These are phyloP conservation scores for Neopestalotiopsis sp. DNA, from an alignment of 2,329 filamentous ascomycete species.

Conservation along the genomic window DNA sequence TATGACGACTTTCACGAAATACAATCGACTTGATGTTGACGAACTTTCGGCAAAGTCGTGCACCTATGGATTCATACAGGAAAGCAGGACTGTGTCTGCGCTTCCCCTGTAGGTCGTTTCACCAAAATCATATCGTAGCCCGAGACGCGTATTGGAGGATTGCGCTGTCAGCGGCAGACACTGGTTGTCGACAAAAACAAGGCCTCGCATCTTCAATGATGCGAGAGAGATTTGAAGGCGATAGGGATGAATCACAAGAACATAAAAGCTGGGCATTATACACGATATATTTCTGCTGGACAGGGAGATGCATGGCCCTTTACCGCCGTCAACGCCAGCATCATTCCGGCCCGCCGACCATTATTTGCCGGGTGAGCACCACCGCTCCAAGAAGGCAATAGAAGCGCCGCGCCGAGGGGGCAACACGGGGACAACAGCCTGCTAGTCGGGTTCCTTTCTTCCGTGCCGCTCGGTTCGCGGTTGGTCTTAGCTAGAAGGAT, in stretches of 20 bases:
- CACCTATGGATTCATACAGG: slow-evolving; percentile 29
- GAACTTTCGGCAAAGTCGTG: slow-evolving; percentile 31
- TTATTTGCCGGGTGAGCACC: slow-evolving; percentile 19
- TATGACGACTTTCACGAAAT: neutral
- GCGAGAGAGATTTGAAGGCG: slow-evolving; percentile 30
- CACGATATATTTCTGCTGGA: slow-evolving; percentile 31
- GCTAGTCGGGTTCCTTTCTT: slow-evolving; percentile 15
- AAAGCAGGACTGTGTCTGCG: slow-evolving; percentile 31
- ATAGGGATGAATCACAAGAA: slow-evolving; percentile 33
- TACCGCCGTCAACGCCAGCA: slow-evolving; percentile 31
- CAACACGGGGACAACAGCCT: neutral
- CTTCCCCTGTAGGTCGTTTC: slow-evolving; percentile 30
- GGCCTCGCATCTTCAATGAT: slow-evolving; percentile 26
- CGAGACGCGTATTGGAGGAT: slow-evolving; percentile 33
- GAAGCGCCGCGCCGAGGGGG: slow-evolving; percentile 36
- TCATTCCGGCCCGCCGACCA: slow-evolving; percentile 26
- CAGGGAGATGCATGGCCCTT: slow-evolving; percentile 35
- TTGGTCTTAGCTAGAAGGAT: slow-evolving; percentile 12
- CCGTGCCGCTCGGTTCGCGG: slow-evolving; percentile 5
- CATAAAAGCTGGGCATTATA: slow-evolving; percentile 35
- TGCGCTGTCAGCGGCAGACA: slow-evolving; percentile 32
- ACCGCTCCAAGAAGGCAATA: slow-evolving; percentile 24
- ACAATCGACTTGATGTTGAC: slow-evolving; percentile 37
- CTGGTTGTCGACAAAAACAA: slow-evolving; percentile 34
- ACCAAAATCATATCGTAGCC: slow-evolving; percentile 27